phyloP scores from a whole-genome alignment of 1,284 basidiomycete genomes.

The Dichomitus squalens region DNA sequence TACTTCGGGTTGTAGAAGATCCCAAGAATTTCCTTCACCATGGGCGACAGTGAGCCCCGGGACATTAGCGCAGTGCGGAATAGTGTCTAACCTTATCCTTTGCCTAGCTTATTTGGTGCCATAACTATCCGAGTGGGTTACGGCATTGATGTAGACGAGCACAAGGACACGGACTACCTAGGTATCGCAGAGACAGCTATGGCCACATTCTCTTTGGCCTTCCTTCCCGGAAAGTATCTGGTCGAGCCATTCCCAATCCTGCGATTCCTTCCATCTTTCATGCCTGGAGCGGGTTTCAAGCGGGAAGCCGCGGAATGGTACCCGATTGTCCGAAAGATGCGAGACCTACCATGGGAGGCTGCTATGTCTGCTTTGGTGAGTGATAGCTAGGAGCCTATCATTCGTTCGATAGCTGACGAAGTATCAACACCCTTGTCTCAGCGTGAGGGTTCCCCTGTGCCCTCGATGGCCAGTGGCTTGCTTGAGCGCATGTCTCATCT shows the following conservation, averaged over 20 bases:
- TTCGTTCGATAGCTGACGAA: background rate
- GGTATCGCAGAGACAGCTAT: conserved; percentile 9
- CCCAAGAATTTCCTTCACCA: conserved; percentile 11
- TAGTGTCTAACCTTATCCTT: background rate
- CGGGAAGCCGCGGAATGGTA: conserved; percentile 3
- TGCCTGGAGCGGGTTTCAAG: conserved; percentile 17
- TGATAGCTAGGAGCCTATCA: too few relatives aligned
- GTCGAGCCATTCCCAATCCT: conserved; percentile 15
- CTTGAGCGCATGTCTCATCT: background rate
- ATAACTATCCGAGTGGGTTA: conserved; percentile 30
- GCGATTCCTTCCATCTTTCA: conserved; percentile 7
- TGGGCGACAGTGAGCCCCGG: conserved; percentile 6
- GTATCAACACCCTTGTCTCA: background rate
- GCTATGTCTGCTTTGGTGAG: conserved; percentile 10
- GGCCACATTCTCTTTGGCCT: conserved; percentile 6
- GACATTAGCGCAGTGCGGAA: too few relatives aligned
- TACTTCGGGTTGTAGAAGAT: conserved; percentile 3
- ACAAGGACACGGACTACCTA: conserved; percentile 7
- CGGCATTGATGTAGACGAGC: conserved; percentile 33
- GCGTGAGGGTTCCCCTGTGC: background rate
- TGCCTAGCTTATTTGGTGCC: background rate
- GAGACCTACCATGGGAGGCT: conserved; percentile 11
- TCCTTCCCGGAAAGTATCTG: conserved; percentile 13
- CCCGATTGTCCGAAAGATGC: background rate
- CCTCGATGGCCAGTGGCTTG: conserved; percentile 7